Evolutionary conservation across 345 rosid genomes (phyloP).

Genomic region (Gossypium australe): DNA sequence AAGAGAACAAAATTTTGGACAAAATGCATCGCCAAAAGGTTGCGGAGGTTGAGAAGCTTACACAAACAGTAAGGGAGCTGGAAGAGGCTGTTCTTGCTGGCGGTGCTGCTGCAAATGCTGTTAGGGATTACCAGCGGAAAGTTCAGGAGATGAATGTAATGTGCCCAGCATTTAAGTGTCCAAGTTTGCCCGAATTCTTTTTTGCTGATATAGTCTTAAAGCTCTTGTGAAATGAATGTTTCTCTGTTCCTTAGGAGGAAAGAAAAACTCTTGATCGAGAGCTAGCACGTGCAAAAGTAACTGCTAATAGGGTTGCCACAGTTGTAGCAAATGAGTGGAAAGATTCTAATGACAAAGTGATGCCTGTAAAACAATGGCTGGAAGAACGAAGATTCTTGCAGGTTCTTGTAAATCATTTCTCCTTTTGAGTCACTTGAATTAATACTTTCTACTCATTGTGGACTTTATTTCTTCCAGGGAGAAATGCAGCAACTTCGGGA

Average conservation of each 20-base stretch:
- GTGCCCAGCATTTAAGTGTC: conserved; percentile 9
- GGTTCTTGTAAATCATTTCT: conserved; percentile 38
- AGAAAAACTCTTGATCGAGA: conserved; percentile 90
- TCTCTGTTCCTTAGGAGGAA: conserved; percentile 60
- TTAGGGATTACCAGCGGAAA: conserved; percentile 93
- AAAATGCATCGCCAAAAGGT: conserved; percentile 97
- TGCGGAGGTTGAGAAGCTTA: conserved; percentile 98
- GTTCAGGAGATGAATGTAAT: conserved; percentile 99
- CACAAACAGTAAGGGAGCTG: conserved; percentile 89
- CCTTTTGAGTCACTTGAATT: conserved; percentile 6
- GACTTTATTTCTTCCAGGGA: conserved; percentile 45
- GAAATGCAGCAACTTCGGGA: conserved; percentile 99
- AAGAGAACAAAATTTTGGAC: conserved; percentile 92
- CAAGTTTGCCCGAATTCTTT: background rate
- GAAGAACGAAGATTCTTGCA: conserved; percentile 94
- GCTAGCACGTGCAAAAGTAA: conserved; percentile 95
- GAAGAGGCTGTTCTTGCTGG: conserved; percentile 99
- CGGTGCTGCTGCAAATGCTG: conserved; percentile 98
- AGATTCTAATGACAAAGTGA: conserved; percentile 92
- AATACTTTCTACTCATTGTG: conserved; percentile 1
- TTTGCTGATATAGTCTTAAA: background rate
- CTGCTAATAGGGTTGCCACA: conserved; percentile 92
- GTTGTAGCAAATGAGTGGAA: conserved; percentile 99
- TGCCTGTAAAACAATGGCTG: conserved; percentile 99
- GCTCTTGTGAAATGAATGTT: conserved; percentile 10